Percentiles rank a stretch among this genome's conserved stretches.
Conservation (phyloP, 345 rosid species). For the Ceriops zippeliana region DNA sequence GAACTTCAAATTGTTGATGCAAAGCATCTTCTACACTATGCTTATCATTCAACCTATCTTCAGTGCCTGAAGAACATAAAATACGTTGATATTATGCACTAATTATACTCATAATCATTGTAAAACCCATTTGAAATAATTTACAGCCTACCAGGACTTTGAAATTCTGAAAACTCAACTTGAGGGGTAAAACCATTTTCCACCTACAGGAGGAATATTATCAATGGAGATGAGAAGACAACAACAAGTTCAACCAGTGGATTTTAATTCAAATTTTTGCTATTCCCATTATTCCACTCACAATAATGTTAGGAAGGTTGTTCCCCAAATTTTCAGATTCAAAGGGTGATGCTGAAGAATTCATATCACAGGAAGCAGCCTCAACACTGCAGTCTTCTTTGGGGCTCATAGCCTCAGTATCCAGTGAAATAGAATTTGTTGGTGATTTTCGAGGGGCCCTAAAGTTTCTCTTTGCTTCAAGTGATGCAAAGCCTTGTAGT, state of each 20-base stretch:
- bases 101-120: neutral
- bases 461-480: constrained; percentile 77
- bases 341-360: constrained; percentile 17
- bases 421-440: constrained; percentile 35
- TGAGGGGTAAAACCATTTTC: constrained; percentile 29
- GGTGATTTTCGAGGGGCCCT: constrained; percentile 60
- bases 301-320: constrained; percentile 27
- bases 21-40: constrained; percentile 20
- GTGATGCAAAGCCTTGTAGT: constrained; percentile 68
- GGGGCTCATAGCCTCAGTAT: constrained; percentile 35
- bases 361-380: constrained; percentile 34
- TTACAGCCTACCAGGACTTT: constrained; percentile 29
- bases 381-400: constrained; percentile 20
- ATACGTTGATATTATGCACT: constrained; percentile 5
- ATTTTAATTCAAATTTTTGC: constrained; percentile 8
- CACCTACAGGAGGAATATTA: constrained; percentile 35
- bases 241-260: constrained; percentile 6
- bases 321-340: constrained; percentile 18
- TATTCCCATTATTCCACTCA: constrained; percentile 32
- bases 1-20: constrained; percentile 22
- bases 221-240: constrained; percentile 4
- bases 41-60: constrained; percentile 22
- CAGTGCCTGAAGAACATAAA: constrained; percentile 4
- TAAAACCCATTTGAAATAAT: neutral
- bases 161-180: constrained; percentile 24